Conservation (phyloP, 345 rosid species). For the Euphorbia lathyris region DNA sequence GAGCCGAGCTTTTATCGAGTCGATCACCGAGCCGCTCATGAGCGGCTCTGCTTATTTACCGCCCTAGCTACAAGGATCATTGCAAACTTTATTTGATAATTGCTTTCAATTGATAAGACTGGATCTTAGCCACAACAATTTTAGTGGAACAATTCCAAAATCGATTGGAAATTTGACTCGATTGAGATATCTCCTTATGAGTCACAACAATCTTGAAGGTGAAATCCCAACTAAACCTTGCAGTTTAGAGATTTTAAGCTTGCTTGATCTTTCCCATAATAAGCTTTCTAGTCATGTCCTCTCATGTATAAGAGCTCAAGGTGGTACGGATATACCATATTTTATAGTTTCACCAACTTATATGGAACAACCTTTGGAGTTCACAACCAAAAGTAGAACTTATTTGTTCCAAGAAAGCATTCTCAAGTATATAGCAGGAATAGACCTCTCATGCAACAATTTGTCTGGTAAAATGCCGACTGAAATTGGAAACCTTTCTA, state of each 20-base stretch:
- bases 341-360: not conserved
- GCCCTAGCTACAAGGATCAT: not conserved
- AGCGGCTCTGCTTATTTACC: no score
- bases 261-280: conserved; percentile 24
- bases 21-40: no score
- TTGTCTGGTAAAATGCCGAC: not conserved
- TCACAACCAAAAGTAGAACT: not conserved
- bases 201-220: conserved; percentile 20
- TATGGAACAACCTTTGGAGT: not conserved
- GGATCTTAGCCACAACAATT: conserved; percentile 20
- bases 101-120: not conserved
- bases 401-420: not conserved
- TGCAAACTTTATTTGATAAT: not conserved
- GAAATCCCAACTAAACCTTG: conserved; percentile 17
- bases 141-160: conserved; percentile 17
- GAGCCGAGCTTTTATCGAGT: no score
- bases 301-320: conserved; percentile 1
- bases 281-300: conserved; percentile 11
- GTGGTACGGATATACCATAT: no score
- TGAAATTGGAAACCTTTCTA: not conserved
- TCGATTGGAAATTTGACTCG: not conserved
- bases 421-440: not conserved
- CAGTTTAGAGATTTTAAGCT: not conserved
- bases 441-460: not conserved
- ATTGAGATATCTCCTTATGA: conserved; percentile 23